Percentiles rank a stretch among this genome's conserved stretches.
phyloP scores from a whole-genome alignment of 345 rosid genomes.

The Dovyalis caffra region DNA sequence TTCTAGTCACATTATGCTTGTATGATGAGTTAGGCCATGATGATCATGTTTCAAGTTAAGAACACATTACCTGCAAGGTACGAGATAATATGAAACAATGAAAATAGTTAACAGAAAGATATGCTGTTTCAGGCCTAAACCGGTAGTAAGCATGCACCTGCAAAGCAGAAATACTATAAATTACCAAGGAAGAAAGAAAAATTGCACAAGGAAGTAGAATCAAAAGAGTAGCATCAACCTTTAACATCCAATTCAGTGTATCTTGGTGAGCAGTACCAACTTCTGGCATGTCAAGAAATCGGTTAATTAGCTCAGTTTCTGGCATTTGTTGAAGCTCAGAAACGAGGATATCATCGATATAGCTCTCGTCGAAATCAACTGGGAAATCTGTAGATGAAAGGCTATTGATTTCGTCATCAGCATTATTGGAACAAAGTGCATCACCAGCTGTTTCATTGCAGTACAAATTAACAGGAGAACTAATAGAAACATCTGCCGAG shows the following conservation, averaged over 20 bases:
- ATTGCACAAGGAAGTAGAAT: not conserved
- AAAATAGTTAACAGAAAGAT: constrained; percentile 37
- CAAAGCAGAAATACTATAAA: not conserved
- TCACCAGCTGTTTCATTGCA: constrained; percentile 33
- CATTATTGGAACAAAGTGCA: not conserved
- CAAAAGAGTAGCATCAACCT: constrained; percentile 12
- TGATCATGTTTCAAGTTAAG: too few species aligned
- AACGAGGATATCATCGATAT: constrained; percentile 16
- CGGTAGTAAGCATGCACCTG: constrained; percentile 31
- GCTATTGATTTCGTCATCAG: constrained; percentile 2
- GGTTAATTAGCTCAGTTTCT: not conserved
- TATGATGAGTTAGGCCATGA: too few species aligned
- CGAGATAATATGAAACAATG: constrained; percentile 35
- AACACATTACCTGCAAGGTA: constrained; percentile 21
- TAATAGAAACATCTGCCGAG: constrained; percentile 13
- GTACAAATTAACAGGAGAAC: constrained; percentile 24
- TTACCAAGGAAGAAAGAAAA: not conserved
- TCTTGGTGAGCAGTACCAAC: constrained; percentile 25
- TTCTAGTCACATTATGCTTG: too few species aligned
- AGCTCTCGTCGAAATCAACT: constrained; percentile 17
- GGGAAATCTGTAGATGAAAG: constrained; percentile 8
- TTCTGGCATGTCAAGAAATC: constrained; percentile 12
- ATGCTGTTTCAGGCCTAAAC: constrained; percentile 34
- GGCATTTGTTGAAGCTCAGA: constrained; percentile 35
- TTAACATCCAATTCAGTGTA: constrained; percentile 38